Evolutionary conservation across 2,329 filamentous ascomycete genomes (phyloP), one percentile per base, ranked within the genome.

Genomic region (Endoconidiophora laricicola): DNA sequence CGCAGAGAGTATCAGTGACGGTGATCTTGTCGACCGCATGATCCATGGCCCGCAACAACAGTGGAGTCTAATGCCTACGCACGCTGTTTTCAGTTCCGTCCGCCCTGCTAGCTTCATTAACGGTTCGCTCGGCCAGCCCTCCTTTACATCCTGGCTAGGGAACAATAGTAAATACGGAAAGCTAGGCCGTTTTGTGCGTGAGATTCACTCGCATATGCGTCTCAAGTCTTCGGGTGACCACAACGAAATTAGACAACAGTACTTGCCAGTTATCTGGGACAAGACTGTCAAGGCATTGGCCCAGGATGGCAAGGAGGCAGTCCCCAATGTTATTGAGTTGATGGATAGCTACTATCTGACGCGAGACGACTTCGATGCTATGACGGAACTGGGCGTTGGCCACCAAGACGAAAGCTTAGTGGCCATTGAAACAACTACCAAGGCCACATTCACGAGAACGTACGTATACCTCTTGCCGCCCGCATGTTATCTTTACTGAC

Each of bases 341-440:
- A 96, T 98, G 91, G 91, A 98, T 61, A 87, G 82, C 61, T 98
- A 98, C 66, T 98, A 82, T 64, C 70, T 98, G 52, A 96, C 91
- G 0, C 82, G 83, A 55, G 91, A 98, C 22, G 91, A 98, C 62
- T 94, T 90, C 63, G 91, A 98, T 61, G 83, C 81, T 7, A 86
- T 98, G 58, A 73, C 87, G 62, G 91, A 98, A 66, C 74, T 98
- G 22, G 90, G 88, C 5, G 76, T 98, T 12, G 91, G 90, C 3
- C 77, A 80, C 1, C 88, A 94, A 73, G 74, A 81, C 55, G 79
- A 88, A 64, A 79, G 81, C 16, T 69, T 69, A 1, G 73, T 93
- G 57, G 83, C 80, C 54, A 81, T 96, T 48, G 86, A 94, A 52
- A 72, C 82, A 2, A 83, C 88, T 65, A 83, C 86, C 20, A 98